Percentiles rank a stretch among this genome's conserved stretches.
These are phyloP conservation scores for Syncephalastrum sp. DNA, from an alignment of 371 early-diverging fungal species.

Conservation along the genomic window DNA sequence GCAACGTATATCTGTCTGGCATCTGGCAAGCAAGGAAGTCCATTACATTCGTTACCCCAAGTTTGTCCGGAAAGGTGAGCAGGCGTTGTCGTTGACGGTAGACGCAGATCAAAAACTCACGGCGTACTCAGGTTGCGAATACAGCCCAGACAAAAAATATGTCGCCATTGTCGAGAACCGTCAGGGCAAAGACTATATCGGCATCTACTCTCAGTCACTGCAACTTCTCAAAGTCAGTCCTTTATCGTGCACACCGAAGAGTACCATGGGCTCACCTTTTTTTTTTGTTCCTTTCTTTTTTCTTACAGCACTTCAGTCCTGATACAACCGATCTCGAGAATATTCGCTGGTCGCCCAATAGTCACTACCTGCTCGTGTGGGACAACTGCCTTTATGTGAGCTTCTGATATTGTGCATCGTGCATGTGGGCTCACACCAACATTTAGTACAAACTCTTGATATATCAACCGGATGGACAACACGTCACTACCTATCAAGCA, in stretches of 20 bases:
- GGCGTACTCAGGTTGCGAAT: slow-evolving; percentile 41
- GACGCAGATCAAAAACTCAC: background rate
- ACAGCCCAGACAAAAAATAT: slow-evolving; percentile 67
- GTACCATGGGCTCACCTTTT: background rate
- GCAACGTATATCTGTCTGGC: slow-evolving; percentile 65
- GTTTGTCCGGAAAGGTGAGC: slow-evolving; percentile 37
- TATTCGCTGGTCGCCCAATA: slow-evolving; percentile 84
- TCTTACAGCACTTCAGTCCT: slow-evolving; percentile 62
- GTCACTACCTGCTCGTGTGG: slow-evolving; percentile 73
- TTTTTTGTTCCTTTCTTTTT: too few species aligned
- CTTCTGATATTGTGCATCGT: background rate
- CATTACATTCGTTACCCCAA: slow-evolving; percentile 66
- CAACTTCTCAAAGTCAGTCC: slow-evolving; percentile 48
- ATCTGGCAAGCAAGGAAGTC: slow-evolving; percentile 46
- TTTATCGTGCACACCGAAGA: background rate
- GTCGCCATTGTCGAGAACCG: slow-evolving; percentile 59
- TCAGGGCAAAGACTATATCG: slow-evolving; percentile 70
- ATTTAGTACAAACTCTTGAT: slow-evolving; percentile 62
- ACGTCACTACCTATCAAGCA: slow-evolving; percentile 49
- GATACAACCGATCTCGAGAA: slow-evolving; percentile 71
- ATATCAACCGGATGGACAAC: slow-evolving; percentile 69
- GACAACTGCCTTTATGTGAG: slow-evolving; percentile 58
- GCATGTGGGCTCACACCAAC: slow-evolving; percentile 5
- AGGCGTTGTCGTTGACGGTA: background rate
- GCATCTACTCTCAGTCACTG: slow-evolving; percentile 70